These are phyloP conservation scores for Coemansia sp. DNA, from an alignment of 192 early-diverging fungal genomes.

Conservation along the genomic window DNA sequence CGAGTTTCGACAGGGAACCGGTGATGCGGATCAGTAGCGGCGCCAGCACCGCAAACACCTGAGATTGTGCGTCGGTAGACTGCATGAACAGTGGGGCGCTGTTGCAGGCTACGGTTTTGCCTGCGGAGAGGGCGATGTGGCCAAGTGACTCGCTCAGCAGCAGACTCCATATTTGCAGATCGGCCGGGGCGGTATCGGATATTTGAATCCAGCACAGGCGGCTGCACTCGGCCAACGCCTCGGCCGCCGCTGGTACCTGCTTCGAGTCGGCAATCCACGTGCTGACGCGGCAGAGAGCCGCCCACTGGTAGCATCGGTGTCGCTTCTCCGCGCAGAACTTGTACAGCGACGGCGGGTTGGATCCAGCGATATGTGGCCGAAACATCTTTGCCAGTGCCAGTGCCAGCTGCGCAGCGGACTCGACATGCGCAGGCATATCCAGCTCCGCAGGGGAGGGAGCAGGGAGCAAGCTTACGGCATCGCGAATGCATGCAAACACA, in stretches of 20 bases:
- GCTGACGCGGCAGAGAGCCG: constrained; percentile 20
- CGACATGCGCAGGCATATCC: neutral
- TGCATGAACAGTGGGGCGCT: constrained; percentile 9
- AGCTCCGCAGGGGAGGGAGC: neutral
- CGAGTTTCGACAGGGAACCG: neutral
- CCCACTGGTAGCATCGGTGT: constrained; percentile 47
- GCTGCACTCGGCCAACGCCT: constrained; percentile 17
- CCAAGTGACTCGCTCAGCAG: constrained; percentile 29
- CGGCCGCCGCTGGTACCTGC: neutral
- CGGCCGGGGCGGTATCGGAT: neutral
- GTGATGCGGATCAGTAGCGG: constrained; percentile 11
- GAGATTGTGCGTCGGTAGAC: constrained; percentile 8
- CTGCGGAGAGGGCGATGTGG: constrained; percentile 9
- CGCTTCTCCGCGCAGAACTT: constrained; percentile 14
- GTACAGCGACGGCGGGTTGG: neutral
- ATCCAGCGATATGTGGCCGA: neutral
- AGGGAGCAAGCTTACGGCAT: constrained; percentile 5
- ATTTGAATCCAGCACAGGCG: constrained; percentile 35
- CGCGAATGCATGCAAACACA: constrained; percentile 37
- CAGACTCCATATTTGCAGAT: constrained; percentile 23
- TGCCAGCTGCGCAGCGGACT: constrained; percentile 1
- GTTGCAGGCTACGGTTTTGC: neutral
- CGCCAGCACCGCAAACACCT: constrained; percentile 20
- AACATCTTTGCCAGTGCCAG: constrained; percentile 6
- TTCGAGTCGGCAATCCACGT: constrained; percentile 12